A percentile compares a stretch with the other conserved stretches of the same genome.
Evolutionary conservation across 257 asterid species (phyloP).

Genomic region (Paraleonurus japonicus): DNA sequence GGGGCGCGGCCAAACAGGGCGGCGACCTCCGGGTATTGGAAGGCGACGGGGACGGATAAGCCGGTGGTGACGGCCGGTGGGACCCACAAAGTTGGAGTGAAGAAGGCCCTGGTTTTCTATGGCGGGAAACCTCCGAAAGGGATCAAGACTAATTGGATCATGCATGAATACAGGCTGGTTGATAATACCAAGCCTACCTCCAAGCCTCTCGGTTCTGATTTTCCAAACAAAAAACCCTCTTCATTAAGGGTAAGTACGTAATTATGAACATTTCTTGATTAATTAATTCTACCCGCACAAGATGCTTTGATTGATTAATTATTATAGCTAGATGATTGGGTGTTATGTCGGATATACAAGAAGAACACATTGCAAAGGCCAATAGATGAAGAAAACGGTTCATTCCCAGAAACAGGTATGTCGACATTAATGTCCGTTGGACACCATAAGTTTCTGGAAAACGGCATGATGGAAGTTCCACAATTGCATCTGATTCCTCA

Average conservation of each 20-base stretch:
- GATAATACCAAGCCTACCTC: constrained; percentile 38
- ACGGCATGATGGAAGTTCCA: constrained; percentile 35
- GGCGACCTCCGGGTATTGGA: constrained; percentile 63
- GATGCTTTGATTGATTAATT: background rate
- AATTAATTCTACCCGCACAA: background rate
- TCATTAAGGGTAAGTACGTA: constrained; percentile 57
- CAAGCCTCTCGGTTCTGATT: constrained; percentile 45
- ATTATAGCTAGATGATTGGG: constrained; percentile 80
- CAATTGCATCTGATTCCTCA: constrained; percentile 25
- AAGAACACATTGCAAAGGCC: constrained; percentile 52
- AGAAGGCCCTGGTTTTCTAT: constrained; percentile 55
- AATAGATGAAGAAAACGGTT: constrained; percentile 54
- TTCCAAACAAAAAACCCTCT: constrained; percentile 46
- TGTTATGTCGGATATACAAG: constrained; percentile 73
- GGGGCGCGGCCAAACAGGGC: constrained; percentile 60
- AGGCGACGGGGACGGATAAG: constrained; percentile 63
- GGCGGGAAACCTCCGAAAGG: constrained; percentile 65
- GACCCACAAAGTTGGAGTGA: constrained; percentile 54
- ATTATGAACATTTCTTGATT: background rate
- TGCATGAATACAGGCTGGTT: constrained; percentile 58
- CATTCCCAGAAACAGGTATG: constrained; percentile 37
- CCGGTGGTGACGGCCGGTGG: constrained; percentile 61
- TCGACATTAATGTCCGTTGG: background rate
- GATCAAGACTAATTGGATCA: constrained; percentile 57
- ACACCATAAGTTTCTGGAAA: constrained; percentile 20